These are phyloP conservation scores for Pseudohalonectria lignicola DNA, from an alignment of 2,329 filamentous ascomycete genomes.

Conservation along the genomic window DNA sequence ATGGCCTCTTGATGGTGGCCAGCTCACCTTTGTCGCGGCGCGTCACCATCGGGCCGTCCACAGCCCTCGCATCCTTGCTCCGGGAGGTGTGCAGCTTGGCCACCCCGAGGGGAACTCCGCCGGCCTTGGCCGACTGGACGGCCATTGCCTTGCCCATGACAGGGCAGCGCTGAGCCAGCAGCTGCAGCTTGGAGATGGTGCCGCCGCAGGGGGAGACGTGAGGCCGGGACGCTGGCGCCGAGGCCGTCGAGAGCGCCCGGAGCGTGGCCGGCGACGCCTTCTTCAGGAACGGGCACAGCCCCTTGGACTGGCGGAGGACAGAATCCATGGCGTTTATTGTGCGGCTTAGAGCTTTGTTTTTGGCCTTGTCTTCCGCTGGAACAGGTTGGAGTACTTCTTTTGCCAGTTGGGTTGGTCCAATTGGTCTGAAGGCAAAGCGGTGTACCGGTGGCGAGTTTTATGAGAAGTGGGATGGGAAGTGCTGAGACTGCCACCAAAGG, in stretches of 20 bases:
- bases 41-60: slow-evolving; percentile 47
- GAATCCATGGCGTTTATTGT: slow-evolving; percentile 61
- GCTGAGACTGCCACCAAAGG: too few relatives aligned
- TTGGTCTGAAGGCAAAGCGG: too few relatives aligned
- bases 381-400: too few relatives aligned
- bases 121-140: slow-evolving; percentile 59
- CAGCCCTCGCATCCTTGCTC: slow-evolving; percentile 64
- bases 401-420: too few relatives aligned
- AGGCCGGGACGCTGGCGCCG: slow-evolving; percentile 31
- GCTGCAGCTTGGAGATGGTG: slow-evolving; percentile 93
- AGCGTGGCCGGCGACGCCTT: slow-evolving; percentile 86
- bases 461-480: too few relatives aligned
- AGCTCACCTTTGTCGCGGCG: slow-evolving; percentile 37
- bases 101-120: slow-evolving; percentile 34
- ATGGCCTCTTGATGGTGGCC: too few relatives aligned
- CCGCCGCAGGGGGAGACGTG: slow-evolving; percentile 64
- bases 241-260: slow-evolving; percentile 73
- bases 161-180: slow-evolving; percentile 87
- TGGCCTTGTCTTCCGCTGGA: too few relatives aligned
- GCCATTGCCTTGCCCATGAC: slow-evolving; percentile 98
- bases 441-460: too few relatives aligned
- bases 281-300: slow-evolving; percentile 95
- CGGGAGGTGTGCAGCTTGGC: slow-evolving; percentile 75
- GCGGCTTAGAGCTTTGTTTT: not conserved
- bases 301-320: slow-evolving; percentile 87